Percentiles rank a stretch among this genome's conserved stretches.
phyloP scores from a whole-genome alignment of 169 alveolate genomes.

The Cystoisospora suis region DNA sequence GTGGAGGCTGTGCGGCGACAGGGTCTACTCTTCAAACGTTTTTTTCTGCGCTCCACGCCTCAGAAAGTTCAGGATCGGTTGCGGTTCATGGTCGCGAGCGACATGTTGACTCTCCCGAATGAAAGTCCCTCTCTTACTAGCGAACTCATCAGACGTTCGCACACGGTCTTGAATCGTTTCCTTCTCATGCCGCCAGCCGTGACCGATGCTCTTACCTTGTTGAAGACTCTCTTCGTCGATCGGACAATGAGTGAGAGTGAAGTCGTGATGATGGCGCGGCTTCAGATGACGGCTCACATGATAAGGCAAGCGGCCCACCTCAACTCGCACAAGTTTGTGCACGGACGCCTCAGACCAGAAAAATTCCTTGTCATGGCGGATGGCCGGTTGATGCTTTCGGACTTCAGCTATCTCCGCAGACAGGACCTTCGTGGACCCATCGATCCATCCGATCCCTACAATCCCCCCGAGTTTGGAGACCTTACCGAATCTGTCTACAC shows the following conservation, averaged over 20 bases:
- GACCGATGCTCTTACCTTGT: not conserved
- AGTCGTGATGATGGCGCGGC: not conserved
- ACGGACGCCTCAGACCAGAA: slow-evolving; percentile 30
- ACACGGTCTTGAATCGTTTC: not conserved
- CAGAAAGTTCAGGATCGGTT: not conserved
- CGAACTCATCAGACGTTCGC: too few relatives aligned
- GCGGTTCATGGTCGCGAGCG: not conserved
- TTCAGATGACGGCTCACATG: slow-evolving; percentile 40
- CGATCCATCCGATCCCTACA: not conserved
- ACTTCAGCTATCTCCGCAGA: not conserved
- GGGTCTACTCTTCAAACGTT: too few relatives aligned
- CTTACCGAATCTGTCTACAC: not conserved
- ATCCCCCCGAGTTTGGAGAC: slow-evolving; percentile 35
- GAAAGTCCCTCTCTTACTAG: too few relatives aligned
- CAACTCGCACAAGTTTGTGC: slow-evolving; percentile 21
- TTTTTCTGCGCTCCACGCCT: too few relatives aligned
- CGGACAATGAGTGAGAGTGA: not conserved
- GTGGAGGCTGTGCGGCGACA: too few relatives aligned
- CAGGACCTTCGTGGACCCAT: slow-evolving; percentile 17
- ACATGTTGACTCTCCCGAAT: not conserved
- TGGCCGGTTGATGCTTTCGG: slow-evolving; percentile 23
- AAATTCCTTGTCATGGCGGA: slow-evolving; percentile 14
- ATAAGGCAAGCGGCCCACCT: slow-evolving; percentile 5
- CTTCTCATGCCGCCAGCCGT: not conserved
- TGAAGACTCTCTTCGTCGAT: not conserved